Conservation (phyloP, 2,329 filamentous ascomycete species). For the Corynespora cassiicola region DNA sequence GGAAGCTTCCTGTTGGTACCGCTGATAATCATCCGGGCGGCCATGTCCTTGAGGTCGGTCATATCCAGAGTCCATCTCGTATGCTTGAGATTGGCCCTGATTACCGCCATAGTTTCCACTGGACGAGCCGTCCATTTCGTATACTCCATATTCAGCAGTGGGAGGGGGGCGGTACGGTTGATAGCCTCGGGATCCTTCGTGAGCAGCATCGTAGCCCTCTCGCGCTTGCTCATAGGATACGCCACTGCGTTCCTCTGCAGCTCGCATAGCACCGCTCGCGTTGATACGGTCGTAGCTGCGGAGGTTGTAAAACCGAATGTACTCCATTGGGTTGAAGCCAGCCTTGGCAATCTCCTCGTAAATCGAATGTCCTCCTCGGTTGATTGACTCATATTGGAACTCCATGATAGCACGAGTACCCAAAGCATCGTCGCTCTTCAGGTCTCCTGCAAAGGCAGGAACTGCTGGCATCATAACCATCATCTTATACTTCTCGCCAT, state of each 20-base stretch:
- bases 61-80: constrained; percentile 27
- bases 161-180: constrained; percentile 41
- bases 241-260: constrained; percentile 67
- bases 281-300: constrained; percentile 87
- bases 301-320: constrained; percentile 86
- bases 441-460: constrained; percentile 81
- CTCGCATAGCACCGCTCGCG: constrained; percentile 65
- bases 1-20: constrained; percentile 75
- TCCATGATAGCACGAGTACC: constrained; percentile 88
- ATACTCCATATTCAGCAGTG: constrained; percentile 44
- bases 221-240: constrained; percentile 72
- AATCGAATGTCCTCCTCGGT: constrained; percentile 77
- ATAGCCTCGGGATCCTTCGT: constrained; percentile 46
- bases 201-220: constrained; percentile 66
- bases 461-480: constrained; percentile 81
- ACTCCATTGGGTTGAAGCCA: constrained; percentile 73
- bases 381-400: constrained; percentile 83
- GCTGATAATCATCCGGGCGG: constrained; percentile 59
- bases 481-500: constrained; percentile 73
- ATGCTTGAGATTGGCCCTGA: constrained; percentile 22
- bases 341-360: constrained; percentile 71
- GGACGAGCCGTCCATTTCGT: constrained; percentile 36
- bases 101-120: constrained; percentile 10
- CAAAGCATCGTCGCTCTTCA: constrained; percentile 74
- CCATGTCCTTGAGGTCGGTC: constrained; percentile 29